Conservation (phyloP, 1,284 basidiomycete genomes). For the Fistulina hepatica region DNA sequence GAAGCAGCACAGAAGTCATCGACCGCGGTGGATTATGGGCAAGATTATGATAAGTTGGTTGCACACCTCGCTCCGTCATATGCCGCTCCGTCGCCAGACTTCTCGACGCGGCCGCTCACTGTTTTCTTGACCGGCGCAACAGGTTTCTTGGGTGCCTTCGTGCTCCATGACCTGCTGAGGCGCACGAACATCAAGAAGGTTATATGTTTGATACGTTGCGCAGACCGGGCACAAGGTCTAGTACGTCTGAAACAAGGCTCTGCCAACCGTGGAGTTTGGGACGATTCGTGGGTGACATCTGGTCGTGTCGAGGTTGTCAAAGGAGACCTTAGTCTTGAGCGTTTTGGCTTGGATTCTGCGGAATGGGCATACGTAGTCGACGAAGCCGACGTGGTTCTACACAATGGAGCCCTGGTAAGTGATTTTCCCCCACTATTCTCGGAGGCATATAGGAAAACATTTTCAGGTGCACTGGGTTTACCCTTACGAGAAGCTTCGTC, state of each 20-base stretch:
- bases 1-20: constrained; percentile 12
- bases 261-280: constrained; percentile 86
- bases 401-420: constrained; percentile 92
- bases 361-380: constrained; percentile 62
- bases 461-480: constrained; percentile 95
- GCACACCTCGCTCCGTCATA: constrained; percentile 54
- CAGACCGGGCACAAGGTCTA: constrained; percentile 53
- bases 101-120: constrained; percentile 47
- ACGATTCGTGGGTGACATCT: constrained; percentile 71
- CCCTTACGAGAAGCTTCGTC: constrained; percentile 88
- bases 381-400: constrained; percentile 80
- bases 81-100: constrained; percentile 40
- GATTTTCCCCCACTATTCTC: neutral
- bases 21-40: constrained; percentile 54
- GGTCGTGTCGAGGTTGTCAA: constrained; percentile 72
- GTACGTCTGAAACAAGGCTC: constrained; percentile 68
- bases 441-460: neutral
- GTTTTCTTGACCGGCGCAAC: constrained; percentile 96
- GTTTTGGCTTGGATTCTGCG: constrained; percentile 63
- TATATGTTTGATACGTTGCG: constrained; percentile 82
- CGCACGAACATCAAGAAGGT: constrained; percentile 70
- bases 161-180: constrained; percentile 73
- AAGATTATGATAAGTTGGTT: constrained; percentile 66
- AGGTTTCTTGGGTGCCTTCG: constrained; percentile 93
- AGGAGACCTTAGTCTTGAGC: constrained; percentile 77